These are phyloP conservation scores for Apophysomyces ossiformis DNA, from an alignment of 371 early-diverging fungal genomes.

Conservation along the genomic window DNA sequence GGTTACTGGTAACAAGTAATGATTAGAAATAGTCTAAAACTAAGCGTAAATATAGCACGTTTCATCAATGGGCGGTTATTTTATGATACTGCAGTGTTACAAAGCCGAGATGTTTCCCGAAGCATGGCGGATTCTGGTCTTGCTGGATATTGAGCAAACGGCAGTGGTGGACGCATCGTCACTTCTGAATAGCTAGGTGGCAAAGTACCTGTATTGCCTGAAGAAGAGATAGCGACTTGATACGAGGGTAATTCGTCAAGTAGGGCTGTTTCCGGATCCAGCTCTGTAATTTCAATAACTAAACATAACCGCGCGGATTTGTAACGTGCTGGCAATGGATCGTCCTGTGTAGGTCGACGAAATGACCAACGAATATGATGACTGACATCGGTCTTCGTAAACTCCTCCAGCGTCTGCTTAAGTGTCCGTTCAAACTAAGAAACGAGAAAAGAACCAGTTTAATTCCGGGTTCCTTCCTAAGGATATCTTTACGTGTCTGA, in stretches of 20 bases:
- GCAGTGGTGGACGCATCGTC: constrained; percentile 4
- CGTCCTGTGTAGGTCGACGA: constrained; percentile 27
- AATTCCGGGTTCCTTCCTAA: neutral
- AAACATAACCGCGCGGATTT: constrained; percentile 34
- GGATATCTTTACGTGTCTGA: constrained; percentile 32
- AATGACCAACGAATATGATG: constrained; percentile 35
- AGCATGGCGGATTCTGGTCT: constrained; percentile 1
- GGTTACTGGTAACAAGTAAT: neutral
- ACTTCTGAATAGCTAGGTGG: constrained; percentile 32
- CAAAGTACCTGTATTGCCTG: constrained; percentile 11
- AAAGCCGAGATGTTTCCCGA: neutral
- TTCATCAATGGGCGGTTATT: neutral
- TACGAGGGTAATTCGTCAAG: constrained; percentile 43
- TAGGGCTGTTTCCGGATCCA: constrained; percentile 29
- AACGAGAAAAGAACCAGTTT: neutral
- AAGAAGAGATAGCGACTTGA: constrained; percentile 26
- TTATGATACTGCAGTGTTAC: constrained; percentile 6
- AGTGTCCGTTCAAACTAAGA: constrained; percentile 40
- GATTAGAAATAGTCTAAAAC: constrained; percentile 6
- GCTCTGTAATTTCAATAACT: constrained; percentile 31
- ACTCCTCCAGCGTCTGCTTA: constrained; percentile 40
- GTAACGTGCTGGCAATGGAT: constrained; percentile 16
- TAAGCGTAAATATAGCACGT: constrained; percentile 4
- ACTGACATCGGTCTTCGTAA: constrained; percentile 34
- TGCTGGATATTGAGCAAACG: neutral